Evolutionary conservation across 371 early-diverging fungal species (phyloP).

Genomic region (Apophysomyces sp.): DNA sequence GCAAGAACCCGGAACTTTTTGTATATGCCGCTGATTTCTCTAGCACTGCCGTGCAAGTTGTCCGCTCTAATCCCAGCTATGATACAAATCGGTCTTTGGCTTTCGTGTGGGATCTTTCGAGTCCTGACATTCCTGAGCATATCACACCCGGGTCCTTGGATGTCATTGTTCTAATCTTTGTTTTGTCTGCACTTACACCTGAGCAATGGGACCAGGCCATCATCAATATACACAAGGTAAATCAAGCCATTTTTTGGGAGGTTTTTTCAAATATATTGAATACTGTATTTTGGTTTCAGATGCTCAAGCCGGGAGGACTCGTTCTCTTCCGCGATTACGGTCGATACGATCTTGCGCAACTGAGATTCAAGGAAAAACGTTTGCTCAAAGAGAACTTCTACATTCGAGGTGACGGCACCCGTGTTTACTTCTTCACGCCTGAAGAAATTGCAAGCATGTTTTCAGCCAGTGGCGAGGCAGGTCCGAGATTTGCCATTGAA

Average conservation of each 20-base stretch:
- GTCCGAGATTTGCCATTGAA: slow-evolving; percentile 59
- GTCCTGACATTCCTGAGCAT: slow-evolving; percentile 54
- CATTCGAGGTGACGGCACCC: slow-evolving; percentile 85
- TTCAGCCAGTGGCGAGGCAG: slow-evolving; percentile 1
- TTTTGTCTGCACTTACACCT: slow-evolving; percentile 81
- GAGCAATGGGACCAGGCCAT: slow-evolving; percentile 76
- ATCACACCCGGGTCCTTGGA: slow-evolving; percentile 71
- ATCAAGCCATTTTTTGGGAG: no score
- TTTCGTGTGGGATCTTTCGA: slow-evolving; percentile 84
- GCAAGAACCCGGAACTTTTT: slow-evolving; percentile 59
- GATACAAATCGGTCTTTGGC: slow-evolving; percentile 63
- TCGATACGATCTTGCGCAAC: slow-evolving; percentile 83
- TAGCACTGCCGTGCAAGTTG: slow-evolving; percentile 73
- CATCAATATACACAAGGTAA: slow-evolving; percentile 60
- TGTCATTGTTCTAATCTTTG: slow-evolving; percentile 79
- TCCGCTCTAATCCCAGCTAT: slow-evolving; percentile 59
- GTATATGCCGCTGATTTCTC: slow-evolving; percentile 87
- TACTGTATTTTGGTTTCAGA: no score
- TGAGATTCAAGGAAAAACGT: slow-evolving; percentile 71
- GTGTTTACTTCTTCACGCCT: slow-evolving; percentile 65
- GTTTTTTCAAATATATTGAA: no score
- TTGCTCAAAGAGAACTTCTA: slow-evolving; percentile 73
- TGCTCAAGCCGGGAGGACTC: slow-evolving; percentile 74
- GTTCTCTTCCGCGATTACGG: slow-evolving; percentile 91
- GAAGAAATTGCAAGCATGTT: slow-evolving; percentile 61